Conservation (phyloP, 2,329 filamentous ascomycete species). For the Myriosclerotinia curreyana region DNA sequence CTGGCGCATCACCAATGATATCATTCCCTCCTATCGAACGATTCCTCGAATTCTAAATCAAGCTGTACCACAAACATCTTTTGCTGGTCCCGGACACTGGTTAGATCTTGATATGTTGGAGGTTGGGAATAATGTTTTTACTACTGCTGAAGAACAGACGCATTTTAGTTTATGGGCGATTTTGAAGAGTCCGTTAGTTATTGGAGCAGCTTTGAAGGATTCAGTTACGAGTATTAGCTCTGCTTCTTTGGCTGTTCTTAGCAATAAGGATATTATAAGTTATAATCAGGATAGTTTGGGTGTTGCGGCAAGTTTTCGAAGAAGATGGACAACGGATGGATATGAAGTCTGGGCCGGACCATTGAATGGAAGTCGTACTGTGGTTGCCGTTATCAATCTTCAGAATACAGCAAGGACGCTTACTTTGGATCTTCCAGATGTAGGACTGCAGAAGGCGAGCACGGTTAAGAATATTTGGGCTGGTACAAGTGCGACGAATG, state of each 20-base stretch:
- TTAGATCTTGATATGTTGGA: conserved; percentile 46
- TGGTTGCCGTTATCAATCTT: conserved; percentile 33
- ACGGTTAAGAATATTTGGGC: conserved; percentile 34
- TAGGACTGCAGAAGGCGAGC: conserved; percentile 31
- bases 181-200: conserved; percentile 38
- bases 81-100: conserved; percentile 43
- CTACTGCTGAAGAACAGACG: conserved; percentile 41
- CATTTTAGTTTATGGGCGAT: conserved; percentile 46
- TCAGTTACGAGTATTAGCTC: conserved; percentile 24
- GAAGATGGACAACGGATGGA: conserved; percentile 33
- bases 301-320: conserved; percentile 31
- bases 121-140: conserved; percentile 42
- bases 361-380: conserved; percentile 29
- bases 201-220: conserved; percentile 35
- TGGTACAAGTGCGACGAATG: conserved; percentile 19
- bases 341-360: conserved; percentile 36
- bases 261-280: conserved; percentile 32
- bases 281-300: conserved; percentile 35
- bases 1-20: conserved; percentile 45
- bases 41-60: conserved; percentile 45
- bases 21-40: conserved; percentile 42
- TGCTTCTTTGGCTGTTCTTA: conserved; percentile 27
- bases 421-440: conserved; percentile 32
- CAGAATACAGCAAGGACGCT: conserved; percentile 25
- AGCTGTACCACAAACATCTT: conserved; percentile 41